Evolutionary conservation across 2,329 filamentous ascomycete species (phyloP).

Genomic region (Thermoascus crustaceus): DNA sequence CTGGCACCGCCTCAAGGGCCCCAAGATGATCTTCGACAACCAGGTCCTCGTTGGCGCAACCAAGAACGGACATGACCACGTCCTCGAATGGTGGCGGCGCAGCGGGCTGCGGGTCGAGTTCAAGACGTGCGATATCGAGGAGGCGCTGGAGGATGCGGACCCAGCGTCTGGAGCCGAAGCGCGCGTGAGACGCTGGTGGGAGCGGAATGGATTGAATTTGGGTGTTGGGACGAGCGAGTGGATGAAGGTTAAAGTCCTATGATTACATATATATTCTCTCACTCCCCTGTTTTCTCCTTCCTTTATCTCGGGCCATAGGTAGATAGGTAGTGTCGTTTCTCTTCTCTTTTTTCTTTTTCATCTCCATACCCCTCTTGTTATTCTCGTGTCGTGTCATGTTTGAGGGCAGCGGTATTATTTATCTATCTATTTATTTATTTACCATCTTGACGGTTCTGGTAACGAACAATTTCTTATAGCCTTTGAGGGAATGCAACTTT

Average conservation of each 20-base stretch:
- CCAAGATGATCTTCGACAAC: slow-evolving; percentile 72
- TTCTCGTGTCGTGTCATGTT: too few species aligned
- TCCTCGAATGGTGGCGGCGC: slow-evolving; percentile 87
- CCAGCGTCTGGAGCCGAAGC: slow-evolving; percentile 59
- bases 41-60: slow-evolving; percentile 81
- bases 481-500: too few species aligned
- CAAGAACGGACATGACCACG: slow-evolving; percentile 72
- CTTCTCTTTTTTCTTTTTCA: too few species aligned
- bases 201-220: slow-evolving; percentile 69
- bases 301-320: too few species aligned
- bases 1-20: slow-evolving; percentile 68
- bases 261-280: too few species aligned
- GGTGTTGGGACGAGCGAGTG: slow-evolving; percentile 78
- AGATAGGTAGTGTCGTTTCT: too few species aligned
- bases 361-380: too few species aligned
- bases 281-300: too few species aligned
- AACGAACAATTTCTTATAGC: too few species aligned
- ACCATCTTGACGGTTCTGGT: too few species aligned
- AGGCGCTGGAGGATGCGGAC: slow-evolving; percentile 76
- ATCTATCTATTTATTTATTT: too few species aligned
- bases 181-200: slow-evolving; percentile 79
- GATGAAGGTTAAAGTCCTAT: slow-evolving; percentile 74
- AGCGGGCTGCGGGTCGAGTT: slow-evolving; percentile 72
- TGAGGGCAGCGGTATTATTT: too few species aligned
- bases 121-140: slow-evolving; percentile 91